Base-by-base conservation (phyloP, 129 eudicot species). In the Lactuca sativa region DNA sequence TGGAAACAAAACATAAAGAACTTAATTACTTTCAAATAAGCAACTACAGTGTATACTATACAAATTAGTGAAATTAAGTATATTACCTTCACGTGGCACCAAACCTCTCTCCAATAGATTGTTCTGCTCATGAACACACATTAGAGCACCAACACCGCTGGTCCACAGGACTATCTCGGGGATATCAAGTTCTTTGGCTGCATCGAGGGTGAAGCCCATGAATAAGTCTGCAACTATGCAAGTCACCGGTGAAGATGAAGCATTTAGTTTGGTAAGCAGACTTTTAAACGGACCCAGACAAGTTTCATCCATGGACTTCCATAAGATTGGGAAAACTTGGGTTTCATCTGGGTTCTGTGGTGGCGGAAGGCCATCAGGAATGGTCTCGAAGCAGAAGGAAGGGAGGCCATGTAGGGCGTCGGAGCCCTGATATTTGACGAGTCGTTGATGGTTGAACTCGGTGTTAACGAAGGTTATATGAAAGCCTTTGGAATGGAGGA, bases 61-160 rank as follows among this genome's bases (percentile, higher is more conserved):
- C 21, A 21, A 21, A 21, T 21, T 21, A 21, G 21, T 21, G 21
- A 21, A 21, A 21, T 21, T 21, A 21, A 13, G 18, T 13, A 13
- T 13, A 53, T 25, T 66, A 77, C 86, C 82, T 78, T 77, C 64
- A 40, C 78, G 72, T 15, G 86, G 83, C 64, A 74, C 55, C 59
- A 67, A 17, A 21, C 86, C 83, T 21, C 54, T 82, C 33, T 82
- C 56, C 7, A 77, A 21, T 52, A 77, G 83, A 31, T 74, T 55
- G 1, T 61, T 73, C 34, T 56, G 77, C 3, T 68, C 63, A 53
- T 72, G 56, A 4, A 62, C 77, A n/a, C 80, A 72, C 55, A 73
- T 51, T 6, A 82, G 51, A 12, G 76, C 59, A 51, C 60, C 66
- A 64, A 73, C 62, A 7, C 77, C 69, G 25, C 49, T 13, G 3